These are phyloP conservation scores for Cladophialophora immunda DNA, from an alignment of 2,329 filamentous ascomycete genomes.

Conservation along the genomic window DNA sequence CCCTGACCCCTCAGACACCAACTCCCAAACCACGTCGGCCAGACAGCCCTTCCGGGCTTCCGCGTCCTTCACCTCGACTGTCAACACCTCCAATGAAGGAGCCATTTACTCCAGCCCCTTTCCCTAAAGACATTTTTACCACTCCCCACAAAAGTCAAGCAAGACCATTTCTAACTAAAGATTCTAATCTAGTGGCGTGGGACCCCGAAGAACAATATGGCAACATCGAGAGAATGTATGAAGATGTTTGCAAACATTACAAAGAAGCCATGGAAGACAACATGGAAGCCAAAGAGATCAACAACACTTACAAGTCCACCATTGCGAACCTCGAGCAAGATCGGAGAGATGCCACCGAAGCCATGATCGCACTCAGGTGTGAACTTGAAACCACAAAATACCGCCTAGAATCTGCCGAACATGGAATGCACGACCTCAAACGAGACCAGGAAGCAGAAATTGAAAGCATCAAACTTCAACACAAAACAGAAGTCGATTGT, in stretches of 20 bases:
- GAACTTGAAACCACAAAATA: constrained; percentile 72
- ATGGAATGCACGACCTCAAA: constrained; percentile 61
- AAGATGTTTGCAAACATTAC: constrained; percentile 75
- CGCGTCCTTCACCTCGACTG: constrained; percentile 32
- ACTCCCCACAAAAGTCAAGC: constrained; percentile 51
- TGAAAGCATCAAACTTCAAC: constrained; percentile 63
- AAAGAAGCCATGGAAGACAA: constrained; percentile 73
- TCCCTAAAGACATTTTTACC: constrained; percentile 43
- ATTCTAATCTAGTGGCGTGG: constrained; percentile 80
- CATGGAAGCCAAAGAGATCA: constrained; percentile 74
- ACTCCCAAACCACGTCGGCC: constrained; percentile 27
- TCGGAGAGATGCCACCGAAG: constrained; percentile 59
- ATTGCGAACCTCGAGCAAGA: constrained; percentile 67
- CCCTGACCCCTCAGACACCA: constrained; percentile 29
- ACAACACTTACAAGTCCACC: constrained; percentile 77
- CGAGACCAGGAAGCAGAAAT: constrained; percentile 61
- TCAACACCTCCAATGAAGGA: constrained; percentile 49
- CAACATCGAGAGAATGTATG: constrained; percentile 78
- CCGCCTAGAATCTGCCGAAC: constrained; percentile 59
- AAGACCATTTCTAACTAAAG: constrained; percentile 69
- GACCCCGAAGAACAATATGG: constrained; percentile 81
- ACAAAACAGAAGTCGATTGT: constrained; percentile 55
- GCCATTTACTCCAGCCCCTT: constrained; percentile 43
- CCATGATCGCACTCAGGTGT: constrained; percentile 66
- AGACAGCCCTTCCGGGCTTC: constrained; percentile 37